Base-by-base conservation (phyloP, 768 basidiomycete species). In the Lentinula sp. region DNA sequence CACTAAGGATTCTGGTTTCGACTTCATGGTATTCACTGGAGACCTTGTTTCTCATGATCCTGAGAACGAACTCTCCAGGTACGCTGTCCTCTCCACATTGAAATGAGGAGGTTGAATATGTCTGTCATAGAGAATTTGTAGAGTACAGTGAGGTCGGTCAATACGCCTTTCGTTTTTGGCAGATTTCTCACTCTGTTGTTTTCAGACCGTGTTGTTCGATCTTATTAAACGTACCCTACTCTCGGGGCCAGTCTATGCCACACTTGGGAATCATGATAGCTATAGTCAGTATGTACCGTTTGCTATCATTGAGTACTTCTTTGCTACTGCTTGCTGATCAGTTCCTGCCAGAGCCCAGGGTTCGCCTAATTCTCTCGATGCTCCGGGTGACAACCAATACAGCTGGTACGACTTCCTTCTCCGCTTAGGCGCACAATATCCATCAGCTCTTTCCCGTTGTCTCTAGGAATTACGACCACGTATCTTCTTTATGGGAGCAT, bases 221-320 rank as follows among this genome's bases (percentile, higher is more conserved):
- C 76, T 91, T 39, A 81, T 90, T 72, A 87, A 81, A 70, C 76
- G 76, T 15, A 77, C 77, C 65, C 77, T 91, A 35, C 84, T 83
- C 15, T 76, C 80, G 13, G 87, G 87, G 0, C 88, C 90, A n/a
- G 81, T 91, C 2, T 92, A 91, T 64, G 84, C 86, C 33, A 82
- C 86, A 0, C 74, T 91, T 8, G 90, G 90, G 8, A 92, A 92
- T 68, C 90, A 92, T 66, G 90, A 92, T 68, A 85, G 79, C 45
- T 88, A 85, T 69, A 85, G 85, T 65, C 79, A 84, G 85, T 87
- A 62, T 35, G 81, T 66, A 16, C 23, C 23, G 12, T 39, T 60
- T 51, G 15, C 53, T 15, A n/a, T 37, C 28, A 28, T 28, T 28
- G 28, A 28, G 28, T 28, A 28, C 28, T 28, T 28, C 28, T 16